Evolutionary conservation across 2,329 filamentous ascomycete genomes (phyloP), one percentile per base, ranked within the genome.

Genomic region (Aspergillus tamarii): DNA sequence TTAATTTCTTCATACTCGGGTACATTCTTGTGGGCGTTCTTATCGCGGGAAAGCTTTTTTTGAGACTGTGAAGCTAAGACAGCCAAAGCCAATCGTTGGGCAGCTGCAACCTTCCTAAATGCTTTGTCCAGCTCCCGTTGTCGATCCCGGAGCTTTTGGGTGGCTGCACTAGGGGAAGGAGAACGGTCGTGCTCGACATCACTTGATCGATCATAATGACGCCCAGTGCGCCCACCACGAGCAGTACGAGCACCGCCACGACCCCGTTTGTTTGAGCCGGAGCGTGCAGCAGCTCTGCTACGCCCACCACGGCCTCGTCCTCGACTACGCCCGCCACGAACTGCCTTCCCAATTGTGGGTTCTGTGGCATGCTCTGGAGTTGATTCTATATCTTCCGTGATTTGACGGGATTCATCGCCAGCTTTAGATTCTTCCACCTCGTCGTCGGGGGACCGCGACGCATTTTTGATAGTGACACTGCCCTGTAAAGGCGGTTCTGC

Each of bases 61-160:
- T 81, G 74, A 8, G 78, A 76, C 30, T 78, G 76, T 16, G 71
- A 73, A 5, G 79, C 78, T 56, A 82, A 64, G 12, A 79, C 72
- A 30, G 73, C 74, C 54, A 83, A 70, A 14, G 80, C 76, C 34
- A 80, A 66, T 57, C 75, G 70, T 63, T 83, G 81, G 6, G 76
- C 78, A 26, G 74, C 71, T 30, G 77, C 80, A 14, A 83, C 74
- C 57, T 73, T 76, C 62, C 76, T 79, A 65, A 80, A 83, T 10
- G 77, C 74, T 32, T 74, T 73, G 50, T 79, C 78, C 43, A 83
- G 63, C 64, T 82, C 78, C 19, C 76, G 75, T 68, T 82, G 78
- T 11, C 81, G 76, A 48, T 78, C 73, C 60, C 77, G 76, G 28
- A 81, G 73, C 41, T 76, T 73, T 66, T 78, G 72, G 45, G 78